Conservation (phyloP, 202 grass and related monocot species). For the Alloteropsis angusta region DNA sequence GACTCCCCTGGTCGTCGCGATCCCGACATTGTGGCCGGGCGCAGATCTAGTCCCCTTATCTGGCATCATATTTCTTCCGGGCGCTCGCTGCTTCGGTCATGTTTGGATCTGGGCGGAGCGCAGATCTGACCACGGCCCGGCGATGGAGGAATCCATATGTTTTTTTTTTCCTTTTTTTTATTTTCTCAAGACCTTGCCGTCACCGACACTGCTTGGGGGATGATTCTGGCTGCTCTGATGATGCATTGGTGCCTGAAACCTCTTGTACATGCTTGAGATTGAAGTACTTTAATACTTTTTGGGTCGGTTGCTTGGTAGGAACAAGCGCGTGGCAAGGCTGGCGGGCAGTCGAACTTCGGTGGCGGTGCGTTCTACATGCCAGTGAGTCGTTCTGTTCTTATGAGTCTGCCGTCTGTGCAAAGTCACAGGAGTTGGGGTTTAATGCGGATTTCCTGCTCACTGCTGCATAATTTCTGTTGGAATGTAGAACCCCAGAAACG, state of each 20-base stretch:
- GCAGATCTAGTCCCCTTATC: slow-evolving; percentile 16
- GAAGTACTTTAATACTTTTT: neutral
- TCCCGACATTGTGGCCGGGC: neutral
- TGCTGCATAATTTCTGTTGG: slow-evolving; percentile 1
- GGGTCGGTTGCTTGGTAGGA: slow-evolving; percentile 11
- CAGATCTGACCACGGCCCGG: slow-evolving; percentile 26
- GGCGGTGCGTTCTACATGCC: slow-evolving; percentile 62
- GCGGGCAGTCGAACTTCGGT: slow-evolving; percentile 53
- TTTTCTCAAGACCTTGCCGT: neutral
- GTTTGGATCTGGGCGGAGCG: slow-evolving; percentile 20
- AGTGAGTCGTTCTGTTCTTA: slow-evolving; percentile 21
- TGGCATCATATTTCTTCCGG: neutral
- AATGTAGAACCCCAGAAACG: slow-evolving; percentile 60
- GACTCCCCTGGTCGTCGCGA: neutral
- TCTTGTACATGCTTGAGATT: neutral
- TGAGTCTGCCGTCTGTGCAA: neutral
- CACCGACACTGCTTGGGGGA: neutral
- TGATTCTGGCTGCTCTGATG: neutral
- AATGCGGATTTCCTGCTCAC: slow-evolving; percentile 2
- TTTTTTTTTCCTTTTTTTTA: neutral
- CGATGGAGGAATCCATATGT: neutral
- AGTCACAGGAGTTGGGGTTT: neutral
- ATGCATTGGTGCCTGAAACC: slow-evolving; percentile 14
- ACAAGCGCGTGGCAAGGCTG: slow-evolving; percentile 45
- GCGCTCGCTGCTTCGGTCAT: neutral